phyloP scores from a whole-genome alignment of 371 early-diverging fungal species.

The Mortierella sp. region DNA sequence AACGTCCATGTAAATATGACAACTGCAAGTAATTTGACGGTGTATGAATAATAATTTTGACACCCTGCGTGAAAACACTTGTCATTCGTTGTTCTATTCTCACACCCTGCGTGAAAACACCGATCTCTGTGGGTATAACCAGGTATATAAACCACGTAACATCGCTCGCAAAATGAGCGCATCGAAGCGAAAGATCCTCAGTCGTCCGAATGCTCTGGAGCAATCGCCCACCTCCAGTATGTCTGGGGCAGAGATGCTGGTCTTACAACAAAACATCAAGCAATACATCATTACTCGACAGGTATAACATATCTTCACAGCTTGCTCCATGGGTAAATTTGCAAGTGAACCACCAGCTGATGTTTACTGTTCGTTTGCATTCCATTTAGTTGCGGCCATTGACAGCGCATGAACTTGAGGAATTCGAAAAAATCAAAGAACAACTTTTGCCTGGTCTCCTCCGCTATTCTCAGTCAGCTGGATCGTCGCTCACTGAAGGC shows the following conservation, averaged over 20 bases:
- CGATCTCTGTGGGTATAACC: background rate
- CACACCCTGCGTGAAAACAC: background rate
- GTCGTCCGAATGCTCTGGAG: background rate
- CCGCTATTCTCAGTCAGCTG: constrained; percentile 17
- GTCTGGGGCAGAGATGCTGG: constrained; percentile 42
- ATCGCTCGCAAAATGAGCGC: background rate
- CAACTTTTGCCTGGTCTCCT: constrained; percentile 26
- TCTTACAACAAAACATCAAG: constrained; percentile 38
- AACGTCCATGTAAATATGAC: no score
- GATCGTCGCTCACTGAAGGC: background rate
- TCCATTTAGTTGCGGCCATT: constrained; percentile 23
- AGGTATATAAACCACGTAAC: background rate
- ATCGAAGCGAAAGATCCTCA: background rate
- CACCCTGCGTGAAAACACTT: no score
- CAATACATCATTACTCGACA: constrained; percentile 35
- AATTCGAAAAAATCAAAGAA: constrained; percentile 36
- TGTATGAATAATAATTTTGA: no score
- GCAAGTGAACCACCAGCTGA: background rate
- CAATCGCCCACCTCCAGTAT: background rate
- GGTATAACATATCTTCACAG: constrained; percentile 7
- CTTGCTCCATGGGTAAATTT: background rate
- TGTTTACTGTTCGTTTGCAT: background rate
- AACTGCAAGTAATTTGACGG: no score
- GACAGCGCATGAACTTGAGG: constrained; percentile 31
- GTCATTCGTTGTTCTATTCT: background rate